Conservation (phyloP, 495 filamentous ascomycete species). For the Xylona heveae region DNA sequence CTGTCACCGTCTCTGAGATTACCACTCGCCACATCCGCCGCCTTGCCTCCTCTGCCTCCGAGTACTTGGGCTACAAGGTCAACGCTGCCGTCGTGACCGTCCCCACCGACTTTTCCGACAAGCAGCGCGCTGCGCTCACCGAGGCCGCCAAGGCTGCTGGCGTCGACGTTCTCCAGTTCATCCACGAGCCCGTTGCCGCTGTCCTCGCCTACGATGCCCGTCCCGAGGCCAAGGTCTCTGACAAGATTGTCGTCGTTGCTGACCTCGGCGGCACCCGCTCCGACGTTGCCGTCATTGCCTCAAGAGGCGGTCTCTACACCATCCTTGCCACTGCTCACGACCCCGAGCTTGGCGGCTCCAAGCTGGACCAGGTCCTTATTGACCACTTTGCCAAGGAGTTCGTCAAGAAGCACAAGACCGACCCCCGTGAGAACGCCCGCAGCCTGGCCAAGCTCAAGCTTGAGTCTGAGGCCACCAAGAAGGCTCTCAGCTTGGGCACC, state of each 20-base stretch:
- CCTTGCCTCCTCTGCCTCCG: slow-evolving; percentile 61
- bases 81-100: slow-evolving; percentile 84
- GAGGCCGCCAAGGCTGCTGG: slow-evolving; percentile 62
- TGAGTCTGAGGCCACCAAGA: slow-evolving; percentile 77
- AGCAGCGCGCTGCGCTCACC: slow-evolving; percentile 60
- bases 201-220: slow-evolving; percentile 83
- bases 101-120: slow-evolving; percentile 78
- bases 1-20: slow-evolving; percentile 63
- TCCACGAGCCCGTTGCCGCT: slow-evolving; percentile 82
- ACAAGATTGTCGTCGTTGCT: slow-evolving; percentile 83
- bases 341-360: slow-evolving; percentile 66
- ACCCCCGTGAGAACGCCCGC: slow-evolving; percentile 62
- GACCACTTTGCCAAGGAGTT: slow-evolving; percentile 98
- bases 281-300: slow-evolving; percentile 76
- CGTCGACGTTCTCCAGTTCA: slow-evolving; percentile 77
- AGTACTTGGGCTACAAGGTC: slow-evolving; percentile 80
- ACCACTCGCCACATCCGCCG: slow-evolving; percentile 72
- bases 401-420: slow-evolving; percentile 76
- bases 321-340: slow-evolving; percentile 86
- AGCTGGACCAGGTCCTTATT: slow-evolving; percentile 73
- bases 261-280: slow-evolving; percentile 86
- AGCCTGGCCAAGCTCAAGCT: slow-evolving; percentile 81
- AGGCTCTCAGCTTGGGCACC: slow-evolving; percentile 66
- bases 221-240: slow-evolving; percentile 45
- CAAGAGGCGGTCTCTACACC: slow-evolving; percentile 88